Evolutionary conservation across 2,329 filamentous ascomycete species (phyloP), one percentile per base, ranked within the genome.

Genomic region (Bipolaris oryzae): DNA sequence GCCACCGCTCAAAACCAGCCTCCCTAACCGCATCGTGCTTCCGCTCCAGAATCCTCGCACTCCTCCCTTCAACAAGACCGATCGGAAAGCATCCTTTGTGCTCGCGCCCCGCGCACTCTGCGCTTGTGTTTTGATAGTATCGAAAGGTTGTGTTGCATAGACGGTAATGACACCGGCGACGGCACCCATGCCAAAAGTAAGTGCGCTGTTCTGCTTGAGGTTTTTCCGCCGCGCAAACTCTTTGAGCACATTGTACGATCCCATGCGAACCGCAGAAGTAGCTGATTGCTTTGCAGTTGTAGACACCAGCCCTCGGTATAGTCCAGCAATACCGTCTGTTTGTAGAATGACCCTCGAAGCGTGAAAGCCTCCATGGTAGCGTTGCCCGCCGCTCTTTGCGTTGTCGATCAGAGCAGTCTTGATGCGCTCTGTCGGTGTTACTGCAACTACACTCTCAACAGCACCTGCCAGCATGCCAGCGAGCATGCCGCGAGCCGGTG

Each of bases 241-340:
- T 18, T 77, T 78, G 41, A 83, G 63, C 20, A 80, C 72, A 52
- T 82, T 83, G 68, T 83, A 84, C 2, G 75, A 77, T 0, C 80
- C 79, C 78, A 82, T 81, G 6, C 80, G 73, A 1, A 82, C 77
- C 1, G 78, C 78, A 0, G 80, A 81, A 0, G 79, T 82, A 0
- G 77, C 76, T 3, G 79, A 78, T 58, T 83, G 81, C 61, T 83
- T 83, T 46, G 82, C 49, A 0, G 79, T 81, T 0, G 81, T 82
- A 0, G 78, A 78, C 0, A 76, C 60, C 1, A 83, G 69, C 0
- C 81, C 81, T 1, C 79, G 72, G 52, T 82, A 82, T 1, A 83
- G 53, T 0, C 78, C 79, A 0, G 69, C 57, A 0, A 82, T 53
- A 0, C 80, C 79, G 46, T 79, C 76, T 35, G 79, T 76, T 1